Conservation (phyloP, 352 stramenopile species). For the Globisporangium cystogenes region DNA sequence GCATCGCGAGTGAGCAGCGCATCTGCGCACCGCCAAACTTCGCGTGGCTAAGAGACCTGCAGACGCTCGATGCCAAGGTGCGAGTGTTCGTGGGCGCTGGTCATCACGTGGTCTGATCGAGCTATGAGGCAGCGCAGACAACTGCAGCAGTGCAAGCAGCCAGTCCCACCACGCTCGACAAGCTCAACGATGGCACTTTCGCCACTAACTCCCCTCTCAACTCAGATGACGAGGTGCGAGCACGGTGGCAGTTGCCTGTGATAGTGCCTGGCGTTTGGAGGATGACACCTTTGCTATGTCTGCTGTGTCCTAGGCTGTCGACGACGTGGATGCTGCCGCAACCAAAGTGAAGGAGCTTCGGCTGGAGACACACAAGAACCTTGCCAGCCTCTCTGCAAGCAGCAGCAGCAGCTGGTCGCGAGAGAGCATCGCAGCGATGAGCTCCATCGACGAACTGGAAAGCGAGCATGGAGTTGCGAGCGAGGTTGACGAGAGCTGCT, state of each 20-base stretch:
- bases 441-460: neutral
- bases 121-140: neutral
- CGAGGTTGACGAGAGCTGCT: neutral
- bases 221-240: neutral
- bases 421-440: neutral
- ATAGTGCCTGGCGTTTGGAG: neutral
- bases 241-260: neutral
- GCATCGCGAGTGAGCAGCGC: constrained; percentile 20
- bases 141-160: neutral
- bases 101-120: too few relatives aligned
- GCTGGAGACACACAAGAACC: constrained; percentile 5
- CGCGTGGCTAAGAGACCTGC: constrained; percentile 25
- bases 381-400: constrained; percentile 1
- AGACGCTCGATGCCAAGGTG: neutral
- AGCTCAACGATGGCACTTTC: too few relatives aligned
- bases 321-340: neutral
- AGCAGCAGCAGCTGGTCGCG: neutral
- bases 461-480: neutral
- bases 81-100: neutral
- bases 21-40: constrained; percentile 34
- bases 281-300: neutral
- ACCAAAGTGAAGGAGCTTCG: constrained; percentile 5
- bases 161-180: neutral
- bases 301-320: neutral
- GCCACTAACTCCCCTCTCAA: neutral